These are phyloP conservation scores for Yamadazyma paraphyllophila DNA, from an alignment of 805 yeast genomes.

Conservation along the genomic window DNA sequence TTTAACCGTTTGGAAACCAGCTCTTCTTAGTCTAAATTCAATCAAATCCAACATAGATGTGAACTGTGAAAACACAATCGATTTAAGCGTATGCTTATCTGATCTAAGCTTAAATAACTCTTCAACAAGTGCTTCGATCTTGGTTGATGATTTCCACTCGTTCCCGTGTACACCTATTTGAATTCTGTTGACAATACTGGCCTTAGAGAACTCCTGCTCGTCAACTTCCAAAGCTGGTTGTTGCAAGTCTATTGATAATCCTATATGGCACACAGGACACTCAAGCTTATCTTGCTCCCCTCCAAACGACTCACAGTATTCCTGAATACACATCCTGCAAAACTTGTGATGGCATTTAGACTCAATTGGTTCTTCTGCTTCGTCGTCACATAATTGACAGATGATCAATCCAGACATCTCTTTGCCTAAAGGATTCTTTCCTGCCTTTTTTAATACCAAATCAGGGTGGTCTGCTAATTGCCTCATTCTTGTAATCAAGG, in stretches of 20 bases:
- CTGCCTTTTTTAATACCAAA: slow-evolving; percentile 71
- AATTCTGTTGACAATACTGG: slow-evolving; percentile 80
- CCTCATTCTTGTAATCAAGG: slow-evolving; percentile 94
- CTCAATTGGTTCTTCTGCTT: slow-evolving; percentile 96
- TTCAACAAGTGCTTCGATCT: slow-evolving; percentile 93
- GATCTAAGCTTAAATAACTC: slow-evolving; percentile 85
- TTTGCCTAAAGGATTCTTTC: slow-evolving; percentile 23
- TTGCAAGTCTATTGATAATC: slow-evolving; percentile 82
- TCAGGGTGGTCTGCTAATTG: slow-evolving; percentile 99
- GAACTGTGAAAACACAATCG: slow-evolving; percentile 96
- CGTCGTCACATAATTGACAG: slow-evolving; percentile 94
- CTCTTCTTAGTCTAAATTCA: slow-evolving; percentile 92
- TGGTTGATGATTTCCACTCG: slow-evolving; percentile 91
- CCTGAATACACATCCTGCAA: slow-evolving; percentile 89
- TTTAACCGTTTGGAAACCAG: slow-evolving; percentile 93
- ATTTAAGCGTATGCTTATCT: slow-evolving; percentile 84
- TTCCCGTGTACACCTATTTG: slow-evolving; percentile 68
- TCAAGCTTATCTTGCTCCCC: slow-evolving; percentile 61
- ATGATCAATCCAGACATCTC: slow-evolving; percentile 59
- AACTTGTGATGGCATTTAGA: slow-evolving; percentile 92
- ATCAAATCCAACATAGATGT: slow-evolving; percentile 94
- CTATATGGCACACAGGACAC: slow-evolving; percentile 97
- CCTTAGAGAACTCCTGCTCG: slow-evolving; percentile 55
- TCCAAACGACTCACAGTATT: slow-evolving; percentile 78
- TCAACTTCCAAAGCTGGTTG: slow-evolving; percentile 82